A percentile compares a stretch with the other conserved stretches of the same genome.
These are phyloP conservation scores for Annulohypoxylon bovei DNA, from an alignment of 495 filamentous ascomycete species.

Conservation along the genomic window DNA sequence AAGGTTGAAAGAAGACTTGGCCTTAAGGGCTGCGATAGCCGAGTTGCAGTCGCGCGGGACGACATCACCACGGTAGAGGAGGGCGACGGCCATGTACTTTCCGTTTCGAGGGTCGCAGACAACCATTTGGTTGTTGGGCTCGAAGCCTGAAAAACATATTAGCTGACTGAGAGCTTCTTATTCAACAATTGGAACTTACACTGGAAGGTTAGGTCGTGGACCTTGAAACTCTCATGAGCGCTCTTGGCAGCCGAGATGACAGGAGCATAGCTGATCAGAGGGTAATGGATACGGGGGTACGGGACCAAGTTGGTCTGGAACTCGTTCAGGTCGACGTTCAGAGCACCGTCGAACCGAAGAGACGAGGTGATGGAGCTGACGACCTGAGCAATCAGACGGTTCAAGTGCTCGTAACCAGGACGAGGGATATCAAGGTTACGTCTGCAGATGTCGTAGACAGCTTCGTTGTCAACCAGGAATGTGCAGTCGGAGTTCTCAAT, in stretches of 20 bases:
- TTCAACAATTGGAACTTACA: slow-evolving; percentile 61
- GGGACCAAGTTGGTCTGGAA: slow-evolving; percentile 96
- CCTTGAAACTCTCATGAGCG: slow-evolving; percentile 91
- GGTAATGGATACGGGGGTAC: slow-evolving; percentile 92
- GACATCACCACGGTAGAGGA: slow-evolving; percentile 90
- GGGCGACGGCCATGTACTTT: slow-evolving; percentile 93
- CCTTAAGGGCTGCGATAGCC: slow-evolving; percentile 83
- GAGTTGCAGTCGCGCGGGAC: slow-evolving; percentile 85
- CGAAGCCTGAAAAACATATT: slow-evolving; percentile 67
- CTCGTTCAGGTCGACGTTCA: slow-evolving; percentile 93
- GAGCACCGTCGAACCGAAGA: slow-evolving; percentile 87
- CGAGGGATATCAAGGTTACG: slow-evolving; percentile 89
- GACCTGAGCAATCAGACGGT: slow-evolving; percentile 90
- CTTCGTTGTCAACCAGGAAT: slow-evolving; percentile 93
- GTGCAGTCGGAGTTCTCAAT: slow-evolving; percentile 95
- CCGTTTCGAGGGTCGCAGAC: slow-evolving; percentile 91
- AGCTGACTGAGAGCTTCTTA: slow-evolving; percentile 3
- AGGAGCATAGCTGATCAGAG: slow-evolving; percentile 87
- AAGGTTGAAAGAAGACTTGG: slow-evolving; percentile 88
- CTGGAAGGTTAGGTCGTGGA: slow-evolving; percentile 86
- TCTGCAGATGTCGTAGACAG: slow-evolving; percentile 91
- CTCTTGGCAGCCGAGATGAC: slow-evolving; percentile 84
- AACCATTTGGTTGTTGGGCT: slow-evolving; percentile 97
- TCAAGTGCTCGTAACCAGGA: slow-evolving; percentile 86
- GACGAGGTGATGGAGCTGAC: slow-evolving; percentile 92